Evolutionary conservation across 2,329 filamentous ascomycete species (phyloP).

Genomic region (Colletotrichum sp.): DNA sequence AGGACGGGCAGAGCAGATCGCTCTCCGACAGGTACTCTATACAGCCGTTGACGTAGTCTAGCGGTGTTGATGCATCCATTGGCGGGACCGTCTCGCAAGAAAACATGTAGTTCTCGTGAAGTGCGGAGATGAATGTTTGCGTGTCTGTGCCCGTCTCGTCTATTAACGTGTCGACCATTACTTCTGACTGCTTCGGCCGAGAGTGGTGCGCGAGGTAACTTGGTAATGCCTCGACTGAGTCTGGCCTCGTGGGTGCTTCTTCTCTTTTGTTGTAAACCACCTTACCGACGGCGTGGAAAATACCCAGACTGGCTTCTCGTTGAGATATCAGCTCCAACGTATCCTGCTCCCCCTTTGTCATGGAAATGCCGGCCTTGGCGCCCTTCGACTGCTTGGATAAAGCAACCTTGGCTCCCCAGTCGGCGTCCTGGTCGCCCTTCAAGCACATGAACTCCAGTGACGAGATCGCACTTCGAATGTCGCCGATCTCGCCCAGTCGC

Average conservation of each 20-base stretch:
- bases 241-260: constrained; percentile 48
- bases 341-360: constrained; percentile 81
- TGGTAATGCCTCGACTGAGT: constrained; percentile 61
- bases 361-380: constrained; percentile 56
- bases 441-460: constrained; percentile 92
- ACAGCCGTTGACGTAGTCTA: constrained; percentile 84
- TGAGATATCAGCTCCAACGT: constrained; percentile 83
- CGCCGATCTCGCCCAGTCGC: constrained; percentile 82
- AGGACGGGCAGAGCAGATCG: constrained; percentile 81
- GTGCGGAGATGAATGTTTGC: constrained; percentile 84
- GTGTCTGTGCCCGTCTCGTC: constrained; percentile 94
- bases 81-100: constrained; percentile 72
- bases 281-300: constrained; percentile 96
- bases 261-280: constrained; percentile 95
- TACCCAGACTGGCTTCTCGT: constrained; percentile 86
- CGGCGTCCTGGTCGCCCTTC: constrained; percentile 74
- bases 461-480: constrained; percentile 90
- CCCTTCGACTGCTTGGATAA: constrained; percentile 73
- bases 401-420: constrained; percentile 76
- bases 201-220: constrained; percentile 61
- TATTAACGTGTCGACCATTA: constrained; percentile 77
- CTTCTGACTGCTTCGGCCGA: constrained; percentile 67
- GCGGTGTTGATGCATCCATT: constrained; percentile 61
- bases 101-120: constrained; percentile 92
- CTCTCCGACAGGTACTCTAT: constrained; percentile 87